Evolutionary conservation across 805 yeast genomes (phyloP).

Genomic region (Clavispora santaluciae): DNA sequence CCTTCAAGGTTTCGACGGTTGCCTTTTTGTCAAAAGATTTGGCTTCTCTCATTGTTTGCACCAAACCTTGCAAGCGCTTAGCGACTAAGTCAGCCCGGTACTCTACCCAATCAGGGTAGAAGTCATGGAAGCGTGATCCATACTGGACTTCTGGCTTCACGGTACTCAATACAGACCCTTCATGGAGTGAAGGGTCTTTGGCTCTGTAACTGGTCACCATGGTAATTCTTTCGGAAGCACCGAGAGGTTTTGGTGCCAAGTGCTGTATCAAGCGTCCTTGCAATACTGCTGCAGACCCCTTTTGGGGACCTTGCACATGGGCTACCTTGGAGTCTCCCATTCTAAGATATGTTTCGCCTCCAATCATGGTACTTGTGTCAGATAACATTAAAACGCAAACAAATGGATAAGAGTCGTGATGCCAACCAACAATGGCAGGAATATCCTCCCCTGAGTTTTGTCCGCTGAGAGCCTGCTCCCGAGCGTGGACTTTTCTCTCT

Average conservation of each 20-base stretch:
- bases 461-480: conserved; percentile 9
- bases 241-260: conserved; percentile 25
- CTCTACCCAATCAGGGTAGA: conserved; percentile 35
- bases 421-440: conserved; percentile 61
- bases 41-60: conserved; percentile 7
- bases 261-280: conserved; percentile 18
- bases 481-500: conserved; percentile 17
- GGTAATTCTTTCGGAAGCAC: conserved; percentile 34
- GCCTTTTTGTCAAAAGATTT: conserved; percentile 24
- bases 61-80: conserved; percentile 21
- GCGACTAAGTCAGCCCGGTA: conserved; percentile 25
- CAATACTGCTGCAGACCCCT: conserved; percentile 17
- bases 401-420: conserved; percentile 57
- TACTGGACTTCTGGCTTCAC: conserved; percentile 36
- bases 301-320: conserved; percentile 14
- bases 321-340: conserved; percentile 30
- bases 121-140: conserved; percentile 31
- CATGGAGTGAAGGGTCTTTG: conserved; percentile 23
- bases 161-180: conserved; percentile 30
- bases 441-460: conserved; percentile 31
- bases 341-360: conserved; percentile 55
- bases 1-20: conserved; percentile 13
- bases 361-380: conserved; percentile 54
- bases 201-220: conserved; percentile 40
- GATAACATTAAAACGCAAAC: conserved; percentile 62